Conservation (phyloP, 805 yeast species). For the Lachancea dasiensis region DNA sequence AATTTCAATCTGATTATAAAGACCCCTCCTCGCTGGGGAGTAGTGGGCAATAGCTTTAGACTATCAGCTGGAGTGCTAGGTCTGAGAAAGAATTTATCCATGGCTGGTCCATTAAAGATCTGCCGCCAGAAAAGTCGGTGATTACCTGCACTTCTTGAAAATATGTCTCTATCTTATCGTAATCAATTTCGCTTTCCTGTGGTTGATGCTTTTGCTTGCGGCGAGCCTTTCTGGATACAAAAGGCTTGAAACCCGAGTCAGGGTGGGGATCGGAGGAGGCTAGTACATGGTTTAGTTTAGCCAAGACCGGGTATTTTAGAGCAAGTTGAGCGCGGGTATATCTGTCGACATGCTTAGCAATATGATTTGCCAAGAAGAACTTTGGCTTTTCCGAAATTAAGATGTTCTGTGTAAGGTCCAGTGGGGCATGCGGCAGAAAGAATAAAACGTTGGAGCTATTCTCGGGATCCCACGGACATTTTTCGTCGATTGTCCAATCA, state of each 20-base stretch:
- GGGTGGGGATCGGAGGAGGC: neutral
- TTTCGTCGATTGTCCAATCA: slow-evolving; percentile 27
- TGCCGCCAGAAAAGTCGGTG: slow-evolving; percentile 24
- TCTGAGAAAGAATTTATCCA: slow-evolving; percentile 54
- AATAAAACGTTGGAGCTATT: slow-evolving; percentile 34
- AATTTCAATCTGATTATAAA: no score
- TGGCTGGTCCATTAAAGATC: slow-evolving; percentile 18
- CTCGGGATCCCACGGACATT: slow-evolving; percentile 18
- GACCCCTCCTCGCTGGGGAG: neutral
- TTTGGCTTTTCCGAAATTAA: slow-evolving; percentile 33
- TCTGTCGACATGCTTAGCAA: slow-evolving; percentile 49
- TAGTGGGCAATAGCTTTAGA: slow-evolving; percentile 3
- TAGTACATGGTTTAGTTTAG: slow-evolving; percentile 29
- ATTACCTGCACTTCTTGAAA: slow-evolving; percentile 18
- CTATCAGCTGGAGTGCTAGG: slow-evolving; percentile 38
- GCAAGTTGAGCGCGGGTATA: slow-evolving; percentile 38
- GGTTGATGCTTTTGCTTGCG: slow-evolving; percentile 15
- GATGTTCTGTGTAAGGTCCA: slow-evolving; percentile 43
- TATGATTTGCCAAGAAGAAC: slow-evolving; percentile 46
- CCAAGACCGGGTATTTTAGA: slow-evolving; percentile 39
- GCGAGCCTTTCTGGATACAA: slow-evolving; percentile 19
- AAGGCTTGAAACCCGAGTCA: slow-evolving; percentile 20
- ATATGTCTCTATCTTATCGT: slow-evolving; percentile 15
- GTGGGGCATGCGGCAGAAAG: slow-evolving; percentile 74
- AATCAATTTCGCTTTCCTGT: slow-evolving; percentile 20